A percentile compares a stretch with the other conserved stretches of the same genome.
Evolutionary conservation across 768 basidiomycete species (phyloP).

Genomic region (Leccinum barrowsii): DNA sequence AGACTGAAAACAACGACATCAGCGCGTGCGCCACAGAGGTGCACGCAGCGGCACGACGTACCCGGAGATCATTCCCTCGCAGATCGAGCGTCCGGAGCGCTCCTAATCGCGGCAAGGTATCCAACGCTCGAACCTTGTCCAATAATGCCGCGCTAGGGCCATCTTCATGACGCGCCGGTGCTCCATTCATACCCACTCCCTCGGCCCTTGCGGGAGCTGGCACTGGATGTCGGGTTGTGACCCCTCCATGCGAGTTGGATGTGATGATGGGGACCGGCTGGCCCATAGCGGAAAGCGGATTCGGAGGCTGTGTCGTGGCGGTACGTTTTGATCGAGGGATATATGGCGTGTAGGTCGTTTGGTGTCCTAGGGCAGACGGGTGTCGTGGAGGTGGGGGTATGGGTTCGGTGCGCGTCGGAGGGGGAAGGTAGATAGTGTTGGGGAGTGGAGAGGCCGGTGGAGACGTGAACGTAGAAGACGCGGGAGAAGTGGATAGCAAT

Average conservation of each 20-base stretch:
- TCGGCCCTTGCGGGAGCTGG: constrained; percentile 4
- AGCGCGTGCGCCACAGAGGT: neutral
- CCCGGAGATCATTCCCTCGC: constrained; percentile 87
- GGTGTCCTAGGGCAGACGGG: constrained; percentile 43
- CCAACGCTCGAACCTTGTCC: constrained; percentile 87
- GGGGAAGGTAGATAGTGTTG: constrained; percentile 18
- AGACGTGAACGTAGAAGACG: constrained; percentile 25
- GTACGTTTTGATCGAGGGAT: constrained; percentile 62
- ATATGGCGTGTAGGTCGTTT: constrained; percentile 79
- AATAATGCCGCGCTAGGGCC: constrained; percentile 48
- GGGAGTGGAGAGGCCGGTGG: constrained; percentile 34
- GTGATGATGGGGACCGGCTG: constrained; percentile 70
- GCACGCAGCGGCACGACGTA: constrained; percentile 37
- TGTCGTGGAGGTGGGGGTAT: constrained; percentile 50
- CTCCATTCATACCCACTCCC: neutral
- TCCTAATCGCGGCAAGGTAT: constrained; percentile 81
- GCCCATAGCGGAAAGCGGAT: constrained; percentile 34
- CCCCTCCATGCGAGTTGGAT: constrained; percentile 50
- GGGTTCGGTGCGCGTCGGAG: constrained; percentile 34
- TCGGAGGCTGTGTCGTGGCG: constrained; percentile 23
- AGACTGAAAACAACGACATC: constrained; percentile 31
- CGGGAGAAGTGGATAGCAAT: constrained; percentile 9
- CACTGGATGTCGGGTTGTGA: constrained; percentile 44
- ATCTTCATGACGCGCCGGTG: constrained; percentile 41
- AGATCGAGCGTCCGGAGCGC: constrained; percentile 76